Base-by-base conservation (phyloP, 352 stramenopile genomes). In the Phytopythium aichiense region DNA sequence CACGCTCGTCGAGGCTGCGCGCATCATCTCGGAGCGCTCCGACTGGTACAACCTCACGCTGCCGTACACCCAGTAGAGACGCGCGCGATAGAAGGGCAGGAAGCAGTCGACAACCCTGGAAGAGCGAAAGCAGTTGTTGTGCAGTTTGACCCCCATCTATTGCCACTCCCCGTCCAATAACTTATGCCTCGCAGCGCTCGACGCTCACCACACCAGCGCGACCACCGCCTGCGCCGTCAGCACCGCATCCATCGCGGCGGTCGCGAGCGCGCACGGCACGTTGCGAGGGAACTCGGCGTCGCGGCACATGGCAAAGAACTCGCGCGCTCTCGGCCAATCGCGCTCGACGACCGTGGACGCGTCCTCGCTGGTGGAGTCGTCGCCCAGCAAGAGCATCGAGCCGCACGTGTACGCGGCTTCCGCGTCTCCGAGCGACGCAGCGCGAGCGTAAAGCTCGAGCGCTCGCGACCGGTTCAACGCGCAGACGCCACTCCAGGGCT, bases 11-110 rank as follows among this genome's bases (percentile, higher is more conserved):
- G 63, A 85, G 56, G 79, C 90, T 46, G 78, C 78, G 30, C 70
- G 71, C 33, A 60, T 89, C 52, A 64, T 90, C 64, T 70, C 82
- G 20, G 70, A 81, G 54, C 73, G 71, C 28, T 89, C 73, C 45
- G 79, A 90, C 70, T 92, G 82, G 82, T 70, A 74, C 63, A 92
- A 85, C 68, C 58, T 86, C 33, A 64, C 64, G 35, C 65, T 90
- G 50, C 73, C 77, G 22, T 90, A 81, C 68, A 74, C 61, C 11
- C 76, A 86, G 66, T 74, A 74, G 60, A 22, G 16, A 11, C 35
- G 35, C 35, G 35, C 35, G 28, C 3, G 28, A 5, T 31, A 31
- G 28, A 31, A 2, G 28, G 28, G 9, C 35, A 42, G 35, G 11
- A 42, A 42, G 1, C 11, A 48, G n/a, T 18, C 18, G 18, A 13